Evolutionary conservation across 768 basidiomycete genomes (phyloP).

Genomic region (Phaeotremella skinneri): DNA sequence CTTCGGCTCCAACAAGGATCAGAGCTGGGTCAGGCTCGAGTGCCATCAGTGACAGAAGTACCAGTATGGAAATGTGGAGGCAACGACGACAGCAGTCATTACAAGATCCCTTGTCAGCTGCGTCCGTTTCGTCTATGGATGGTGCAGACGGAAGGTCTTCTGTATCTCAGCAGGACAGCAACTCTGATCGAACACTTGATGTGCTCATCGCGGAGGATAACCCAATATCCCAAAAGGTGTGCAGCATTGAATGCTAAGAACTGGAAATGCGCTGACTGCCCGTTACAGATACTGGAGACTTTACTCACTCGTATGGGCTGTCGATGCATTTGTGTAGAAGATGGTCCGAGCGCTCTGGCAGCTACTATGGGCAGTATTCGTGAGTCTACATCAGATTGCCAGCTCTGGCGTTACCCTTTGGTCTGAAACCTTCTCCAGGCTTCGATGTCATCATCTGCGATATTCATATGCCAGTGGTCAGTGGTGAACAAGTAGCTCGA

Average conservation of each 20-base stretch:
- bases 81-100: slow-evolving; percentile 30
- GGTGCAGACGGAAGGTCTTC: slow-evolving; percentile 17
- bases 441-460: slow-evolving; percentile 97
- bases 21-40: slow-evolving; percentile 40
- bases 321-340: slow-evolving; percentile 89
- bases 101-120: slow-evolving; percentile 9
- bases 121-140: slow-evolving; percentile 18
- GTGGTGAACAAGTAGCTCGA: slow-evolving; percentile 91
- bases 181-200: slow-evolving; percentile 78
- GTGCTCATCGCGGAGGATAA: slow-evolving; percentile 96
- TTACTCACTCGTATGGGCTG: slow-evolving; percentile 89
- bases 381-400: slow-evolving; percentile 56
- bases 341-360: slow-evolving; percentile 94
- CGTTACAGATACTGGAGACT: slow-evolving; percentile 79
- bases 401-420: neutral
- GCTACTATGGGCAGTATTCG: slow-evolving; percentile 97
- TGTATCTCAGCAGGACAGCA: slow-evolving; percentile 24
- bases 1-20: slow-evolving; percentile 64
- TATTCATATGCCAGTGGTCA: slow-evolving; percentile 91
- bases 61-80: slow-evolving; percentile 41
- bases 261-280: slow-evolving; percentile 5
- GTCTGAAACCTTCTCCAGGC: slow-evolving; percentile 57
- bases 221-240: slow-evolving; percentile 83
- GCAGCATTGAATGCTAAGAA: neutral
- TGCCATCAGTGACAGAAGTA: slow-evolving; percentile 29